phyloP scores from a whole-genome alignment of 2,329 filamentous ascomycete genomes.

The Dendryphion nanum region DNA sequence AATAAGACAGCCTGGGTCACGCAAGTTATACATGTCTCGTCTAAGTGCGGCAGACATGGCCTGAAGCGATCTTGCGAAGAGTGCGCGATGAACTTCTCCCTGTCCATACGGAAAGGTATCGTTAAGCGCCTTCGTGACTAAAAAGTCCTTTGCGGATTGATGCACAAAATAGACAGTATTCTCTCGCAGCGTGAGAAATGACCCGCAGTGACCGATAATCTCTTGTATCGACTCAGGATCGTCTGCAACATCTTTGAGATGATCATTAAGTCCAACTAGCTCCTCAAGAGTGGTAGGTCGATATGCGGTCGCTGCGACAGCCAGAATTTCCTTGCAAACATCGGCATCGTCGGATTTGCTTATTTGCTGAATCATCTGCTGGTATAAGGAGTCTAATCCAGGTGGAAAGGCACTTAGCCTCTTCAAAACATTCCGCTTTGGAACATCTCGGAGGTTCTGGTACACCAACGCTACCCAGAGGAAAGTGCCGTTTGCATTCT shows the following conservation, averaged over 20 bases:
- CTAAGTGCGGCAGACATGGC: slow-evolving; percentile 13
- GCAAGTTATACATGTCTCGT: slow-evolving; percentile 22
- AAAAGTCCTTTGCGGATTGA: slow-evolving; percentile 3
- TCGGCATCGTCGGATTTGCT: slow-evolving; percentile 19
- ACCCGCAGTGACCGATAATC: slow-evolving; percentile 2
- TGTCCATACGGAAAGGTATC: neutral
- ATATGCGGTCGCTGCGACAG: slow-evolving; percentile 25
- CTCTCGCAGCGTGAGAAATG: slow-evolving; percentile 2
- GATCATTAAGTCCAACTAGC: slow-evolving; percentile 20
- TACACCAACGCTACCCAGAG: slow-evolving; percentile 35
- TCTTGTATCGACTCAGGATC: neutral
- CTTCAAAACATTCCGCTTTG: slow-evolving; percentile 8
- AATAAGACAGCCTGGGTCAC: slow-evolving; percentile 10
- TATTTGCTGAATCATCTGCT: slow-evolving; percentile 40
- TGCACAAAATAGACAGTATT: slow-evolving; percentile 2
- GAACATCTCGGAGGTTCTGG: slow-evolving; percentile 20
- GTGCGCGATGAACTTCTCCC: slow-evolving; percentile 9
- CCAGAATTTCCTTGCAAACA: slow-evolving; percentile 38
- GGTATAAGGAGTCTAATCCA: slow-evolving; percentile 40
- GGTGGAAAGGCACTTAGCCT: slow-evolving; percentile 29
- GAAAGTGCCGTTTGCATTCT: slow-evolving; percentile 21
- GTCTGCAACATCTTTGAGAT: slow-evolving; percentile 7
- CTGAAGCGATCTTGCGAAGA: slow-evolving; percentile 27
- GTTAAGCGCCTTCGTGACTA: neutral
- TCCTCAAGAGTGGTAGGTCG: slow-evolving; percentile 40